phyloP scores from a whole-genome alignment of 2,329 filamentous ascomycete species.

The Paracamarosporium sp. region DNA sequence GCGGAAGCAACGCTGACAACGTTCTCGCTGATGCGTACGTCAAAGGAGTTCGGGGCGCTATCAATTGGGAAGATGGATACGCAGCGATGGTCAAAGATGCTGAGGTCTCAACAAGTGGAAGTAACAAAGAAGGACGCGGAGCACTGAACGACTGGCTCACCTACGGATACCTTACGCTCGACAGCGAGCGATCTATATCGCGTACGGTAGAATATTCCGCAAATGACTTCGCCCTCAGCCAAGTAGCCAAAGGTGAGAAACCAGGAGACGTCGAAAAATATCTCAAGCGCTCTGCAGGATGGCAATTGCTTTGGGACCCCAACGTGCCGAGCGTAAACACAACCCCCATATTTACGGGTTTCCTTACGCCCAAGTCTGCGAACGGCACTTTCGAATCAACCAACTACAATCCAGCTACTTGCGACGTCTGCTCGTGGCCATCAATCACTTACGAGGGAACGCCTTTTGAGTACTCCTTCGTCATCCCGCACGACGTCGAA shows the following conservation, averaged over 20 bases:
- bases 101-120: slow-evolving; percentile 63
- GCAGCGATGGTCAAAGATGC: slow-evolving; percentile 70
- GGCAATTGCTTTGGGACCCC: slow-evolving; percentile 26
- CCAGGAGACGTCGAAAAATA: slow-evolving; percentile 48
- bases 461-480: slow-evolving; percentile 49
- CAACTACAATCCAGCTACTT: slow-evolving; percentile 45
- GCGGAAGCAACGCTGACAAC: slow-evolving; percentile 73
- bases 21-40: slow-evolving; percentile 56
- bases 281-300: slow-evolving; percentile 38
- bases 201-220: slow-evolving; percentile 48
- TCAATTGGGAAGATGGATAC: slow-evolving; percentile 62
- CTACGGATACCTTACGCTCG: slow-evolving; percentile 63
- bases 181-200: slow-evolving; percentile 40
- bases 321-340: slow-evolving; percentile 28
- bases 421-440: slow-evolving; percentile 44
- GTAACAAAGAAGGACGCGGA: slow-evolving; percentile 71
- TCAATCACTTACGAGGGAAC: slow-evolving; percentile 47
- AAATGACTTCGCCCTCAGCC: slow-evolving; percentile 48
- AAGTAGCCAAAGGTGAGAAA: slow-evolving; percentile 43
- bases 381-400: slow-evolving; percentile 27
- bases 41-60: slow-evolving; percentile 46
- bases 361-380: slow-evolving; percentile 25
- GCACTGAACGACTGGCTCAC: slow-evolving; percentile 72
- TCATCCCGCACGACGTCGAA: slow-evolving; percentile 46
- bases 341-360: slow-evolving; percentile 21